Conservation (phyloP, 306 rosid species). For the Cicer bijugum region DNA sequence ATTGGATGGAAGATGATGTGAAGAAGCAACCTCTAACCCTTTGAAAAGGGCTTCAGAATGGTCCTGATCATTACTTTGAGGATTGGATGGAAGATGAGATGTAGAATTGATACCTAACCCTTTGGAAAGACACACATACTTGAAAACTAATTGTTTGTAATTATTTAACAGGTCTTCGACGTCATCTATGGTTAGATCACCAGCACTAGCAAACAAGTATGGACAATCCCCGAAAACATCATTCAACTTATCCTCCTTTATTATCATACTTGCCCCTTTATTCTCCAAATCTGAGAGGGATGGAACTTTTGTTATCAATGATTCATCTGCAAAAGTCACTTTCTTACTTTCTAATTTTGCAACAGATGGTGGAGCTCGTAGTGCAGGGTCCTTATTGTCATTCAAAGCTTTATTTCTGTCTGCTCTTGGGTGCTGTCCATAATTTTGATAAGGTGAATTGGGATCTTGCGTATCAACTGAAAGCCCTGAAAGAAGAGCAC, state of each 20-base stretch:
- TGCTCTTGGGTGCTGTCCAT: constrained; percentile 48
- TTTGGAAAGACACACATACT: constrained; percentile 79
- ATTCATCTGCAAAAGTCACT: constrained; percentile 53
- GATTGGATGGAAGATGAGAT: constrained; percentile 49
- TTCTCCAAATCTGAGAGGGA: constrained; percentile 91
- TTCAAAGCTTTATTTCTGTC: constrained; percentile 53
- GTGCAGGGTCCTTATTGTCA: constrained; percentile 50
- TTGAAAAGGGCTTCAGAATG: constrained; percentile 57
- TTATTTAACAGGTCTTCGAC: constrained; percentile 82
- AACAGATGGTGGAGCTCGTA: constrained; percentile 52
- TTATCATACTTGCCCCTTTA: constrained; percentile 76
- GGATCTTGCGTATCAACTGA: constrained; percentile 64
- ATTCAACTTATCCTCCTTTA: constrained; percentile 68
- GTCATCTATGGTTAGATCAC: constrained; percentile 74
- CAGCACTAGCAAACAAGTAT: constrained; percentile 72
- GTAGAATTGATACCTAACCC: constrained; percentile 66
- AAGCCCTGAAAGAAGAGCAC: constrained; percentile 78
- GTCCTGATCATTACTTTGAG: constrained; percentile 50
- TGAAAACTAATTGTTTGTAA: constrained; percentile 86
- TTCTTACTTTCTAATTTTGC: constrained; percentile 53
- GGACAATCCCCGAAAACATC: constrained; percentile 78
- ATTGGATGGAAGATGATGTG: constrained; percentile 49
- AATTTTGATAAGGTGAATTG: constrained; percentile 54
- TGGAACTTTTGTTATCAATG: constrained; percentile 57
- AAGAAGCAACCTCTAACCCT: constrained; percentile 62